Conservation (phyloP, 2,329 filamentous ascomycete genomes). For the Alternaria consortialis region DNA sequence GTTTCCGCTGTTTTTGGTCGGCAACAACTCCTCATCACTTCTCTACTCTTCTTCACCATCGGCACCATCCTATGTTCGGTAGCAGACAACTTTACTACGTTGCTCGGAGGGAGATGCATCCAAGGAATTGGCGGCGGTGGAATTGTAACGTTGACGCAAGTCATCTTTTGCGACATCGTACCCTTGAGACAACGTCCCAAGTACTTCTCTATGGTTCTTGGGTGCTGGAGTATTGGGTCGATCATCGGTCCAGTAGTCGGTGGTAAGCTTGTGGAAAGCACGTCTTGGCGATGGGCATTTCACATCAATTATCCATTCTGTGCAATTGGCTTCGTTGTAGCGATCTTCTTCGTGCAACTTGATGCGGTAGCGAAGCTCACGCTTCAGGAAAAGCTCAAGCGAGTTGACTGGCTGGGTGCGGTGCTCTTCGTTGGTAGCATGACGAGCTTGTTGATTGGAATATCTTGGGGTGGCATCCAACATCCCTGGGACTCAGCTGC, state of each 20-base stretch:
- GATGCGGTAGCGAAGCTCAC: slow-evolving; percentile 30
- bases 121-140: slow-evolving; percentile 54
- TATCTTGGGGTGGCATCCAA: slow-evolving; percentile 55
- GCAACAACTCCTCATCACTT: slow-evolving; percentile 47
- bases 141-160: slow-evolving; percentile 52
- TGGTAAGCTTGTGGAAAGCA: slow-evolving; percentile 62
- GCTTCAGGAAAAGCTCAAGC: slow-evolving; percentile 32
- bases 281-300: slow-evolving; percentile 70
- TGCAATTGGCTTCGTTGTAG: slow-evolving; percentile 34
- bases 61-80: slow-evolving; percentile 57
- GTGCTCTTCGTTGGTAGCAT: slow-evolving; percentile 51
- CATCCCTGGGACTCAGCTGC: slow-evolving; percentile 52
- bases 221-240: slow-evolving; percentile 64
- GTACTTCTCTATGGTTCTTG: slow-evolving; percentile 51
- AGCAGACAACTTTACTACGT: slow-evolving; percentile 44
- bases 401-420: slow-evolving; percentile 56
- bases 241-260: slow-evolving; percentile 60
- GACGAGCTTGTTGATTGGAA: slow-evolving; percentile 52
- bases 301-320: slow-evolving; percentile 69
- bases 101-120: slow-evolving; percentile 49
- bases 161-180: slow-evolving; percentile 58
- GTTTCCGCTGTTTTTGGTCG: slow-evolving; percentile 62
- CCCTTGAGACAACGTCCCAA: slow-evolving; percentile 53
- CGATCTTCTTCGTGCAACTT: slow-evolving; percentile 33
- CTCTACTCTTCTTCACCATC: slow-evolving; percentile 58